phyloP scores from a whole-genome alignment of 805 yeast genomes.

The Yarrowia keelungensis region DNA sequence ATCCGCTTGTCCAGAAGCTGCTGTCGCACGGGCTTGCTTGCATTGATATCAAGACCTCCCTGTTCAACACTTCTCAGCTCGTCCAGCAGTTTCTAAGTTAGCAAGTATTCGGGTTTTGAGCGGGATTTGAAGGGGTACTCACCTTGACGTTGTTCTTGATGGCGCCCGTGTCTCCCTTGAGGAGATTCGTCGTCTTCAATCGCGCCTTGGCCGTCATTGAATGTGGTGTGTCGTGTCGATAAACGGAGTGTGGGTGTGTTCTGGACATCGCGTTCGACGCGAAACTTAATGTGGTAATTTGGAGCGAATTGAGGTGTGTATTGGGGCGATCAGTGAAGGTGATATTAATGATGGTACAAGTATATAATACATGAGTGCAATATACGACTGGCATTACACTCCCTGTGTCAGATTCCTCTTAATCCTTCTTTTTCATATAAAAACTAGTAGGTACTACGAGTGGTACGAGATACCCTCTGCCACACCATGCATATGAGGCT shows the following conservation, averaged over 20 bases:
- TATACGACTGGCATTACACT: too few relatives aligned
- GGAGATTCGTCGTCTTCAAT: conserved; percentile 32
- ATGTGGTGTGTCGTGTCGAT: conserved; percentile 1
- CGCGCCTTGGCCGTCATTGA: conserved; percentile 38
- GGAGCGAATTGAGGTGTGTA: background rate
- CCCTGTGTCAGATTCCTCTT: too few relatives aligned
- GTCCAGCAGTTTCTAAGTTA: conserved; percentile 57
- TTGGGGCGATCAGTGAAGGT: background rate
- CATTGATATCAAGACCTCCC: conserved; percentile 58
- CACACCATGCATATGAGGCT: too few relatives aligned
- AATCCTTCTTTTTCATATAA: too few relatives aligned
- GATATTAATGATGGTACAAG: background rate
- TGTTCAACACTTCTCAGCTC: conserved; percentile 71
- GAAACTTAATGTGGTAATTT: conserved; percentile 13
- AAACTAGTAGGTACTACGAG: too few relatives aligned
- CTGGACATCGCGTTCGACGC: conserved; percentile 26
- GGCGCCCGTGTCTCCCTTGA: conserved; percentile 35
- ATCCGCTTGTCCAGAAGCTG: conserved; percentile 67
- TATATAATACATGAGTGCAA: too few relatives aligned
- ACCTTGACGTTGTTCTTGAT: conserved; percentile 28
- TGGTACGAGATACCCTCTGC: too few relatives aligned
- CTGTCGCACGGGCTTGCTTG: conserved; percentile 56
- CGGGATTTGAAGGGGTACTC: background rate
- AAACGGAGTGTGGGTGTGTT: background rate
- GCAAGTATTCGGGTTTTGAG: background rate